A percentile compares a stretch with the other conserved stretches of the same genome.
These are phyloP conservation scores for Triticum urartu DNA, from an alignment of 176 grass and related monocot genomes.

Conservation along the genomic window DNA sequence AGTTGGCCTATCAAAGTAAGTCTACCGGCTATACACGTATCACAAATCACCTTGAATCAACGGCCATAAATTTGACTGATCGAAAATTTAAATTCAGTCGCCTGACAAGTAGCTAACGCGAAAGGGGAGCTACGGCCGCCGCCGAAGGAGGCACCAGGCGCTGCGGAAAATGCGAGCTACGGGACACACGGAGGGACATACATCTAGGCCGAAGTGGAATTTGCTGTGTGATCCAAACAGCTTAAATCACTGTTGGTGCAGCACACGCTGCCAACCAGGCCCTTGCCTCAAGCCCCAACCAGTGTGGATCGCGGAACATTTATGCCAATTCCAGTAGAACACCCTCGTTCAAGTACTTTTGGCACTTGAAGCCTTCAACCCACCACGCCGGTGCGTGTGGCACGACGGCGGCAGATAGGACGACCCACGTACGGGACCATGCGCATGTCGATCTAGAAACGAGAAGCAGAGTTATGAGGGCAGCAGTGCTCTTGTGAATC, in stretches of 20 bases:
- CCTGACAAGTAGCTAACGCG: no score
- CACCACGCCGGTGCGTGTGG: constrained; percentile 16
- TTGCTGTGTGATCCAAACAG: background rate
- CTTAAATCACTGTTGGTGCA: background rate
- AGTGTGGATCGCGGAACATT: constrained; percentile 15
- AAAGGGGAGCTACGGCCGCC: no score
- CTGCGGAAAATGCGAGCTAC: no score
- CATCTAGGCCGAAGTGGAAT: background rate
- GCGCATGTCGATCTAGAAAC: constrained; percentile 1
- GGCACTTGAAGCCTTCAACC: constrained; percentile 32
- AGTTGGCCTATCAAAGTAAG: no score
- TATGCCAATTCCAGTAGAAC: constrained; percentile 15
- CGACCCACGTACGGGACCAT: constrained; percentile 38
- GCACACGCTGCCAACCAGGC: background rate
- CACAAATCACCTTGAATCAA: no score
- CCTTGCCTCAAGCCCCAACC: background rate
- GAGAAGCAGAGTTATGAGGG: constrained; percentile 38
- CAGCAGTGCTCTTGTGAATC: constrained; percentile 43
- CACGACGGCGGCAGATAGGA: constrained; percentile 7
- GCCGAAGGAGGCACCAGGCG: no score
- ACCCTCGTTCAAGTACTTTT: background rate
- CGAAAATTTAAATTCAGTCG: no score
- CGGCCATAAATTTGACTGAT: no score
- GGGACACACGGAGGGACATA: no score
- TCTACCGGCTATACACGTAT: no score